Conservation (phyloP, 331 rosid species). For the Phaseolus coccineus region DNA sequence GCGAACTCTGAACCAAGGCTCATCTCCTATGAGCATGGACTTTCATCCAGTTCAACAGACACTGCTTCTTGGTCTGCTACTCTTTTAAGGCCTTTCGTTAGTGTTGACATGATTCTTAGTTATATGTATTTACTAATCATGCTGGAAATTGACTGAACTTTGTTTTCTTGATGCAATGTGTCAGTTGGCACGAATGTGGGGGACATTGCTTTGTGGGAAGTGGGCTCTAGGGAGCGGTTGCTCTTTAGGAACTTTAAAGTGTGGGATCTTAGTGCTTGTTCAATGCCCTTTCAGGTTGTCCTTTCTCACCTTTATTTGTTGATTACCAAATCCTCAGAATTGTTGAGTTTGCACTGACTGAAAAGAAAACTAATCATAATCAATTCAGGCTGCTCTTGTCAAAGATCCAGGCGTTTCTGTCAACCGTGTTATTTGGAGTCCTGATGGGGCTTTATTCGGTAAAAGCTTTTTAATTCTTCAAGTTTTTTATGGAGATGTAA, state of each 20-base stretch:
- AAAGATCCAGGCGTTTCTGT: slow-evolving; percentile 60
- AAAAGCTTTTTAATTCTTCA: background rate
- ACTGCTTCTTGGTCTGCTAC: slow-evolving; percentile 73
- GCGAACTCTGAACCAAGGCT: slow-evolving; percentile 83
- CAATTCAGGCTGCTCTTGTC: slow-evolving; percentile 59
- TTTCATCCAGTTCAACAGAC: slow-evolving; percentile 91
- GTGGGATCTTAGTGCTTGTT: slow-evolving; percentile 85
- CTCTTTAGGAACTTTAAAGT: slow-evolving; percentile 77
- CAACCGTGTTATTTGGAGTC: slow-evolving; percentile 60
- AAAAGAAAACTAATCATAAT: slow-evolving; percentile 39
- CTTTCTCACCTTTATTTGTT: slow-evolving; percentile 31
- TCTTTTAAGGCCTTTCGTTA: slow-evolving; percentile 26
- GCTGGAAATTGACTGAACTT: slow-evolving; percentile 13
- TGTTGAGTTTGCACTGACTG: slow-evolving; percentile 26
- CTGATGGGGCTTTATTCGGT: slow-evolving; percentile 58
- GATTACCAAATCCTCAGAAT: slow-evolving; percentile 17
- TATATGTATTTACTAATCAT: slow-evolving; percentile 7
- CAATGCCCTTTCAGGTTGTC: slow-evolving; percentile 83
- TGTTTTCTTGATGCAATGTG: slow-evolving; percentile 32
- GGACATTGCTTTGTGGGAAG: slow-evolving; percentile 94
- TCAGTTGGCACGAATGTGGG: slow-evolving; percentile 85
- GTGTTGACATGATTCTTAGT: background rate
- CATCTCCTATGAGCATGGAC: slow-evolving; percentile 98
- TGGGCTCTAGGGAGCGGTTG: slow-evolving; percentile 83
- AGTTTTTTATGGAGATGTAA: slow-evolving; percentile 21